Base-by-base conservation (phyloP, 2,329 filamentous ascomycete genomes). In the Thyridium curvatum region DNA sequence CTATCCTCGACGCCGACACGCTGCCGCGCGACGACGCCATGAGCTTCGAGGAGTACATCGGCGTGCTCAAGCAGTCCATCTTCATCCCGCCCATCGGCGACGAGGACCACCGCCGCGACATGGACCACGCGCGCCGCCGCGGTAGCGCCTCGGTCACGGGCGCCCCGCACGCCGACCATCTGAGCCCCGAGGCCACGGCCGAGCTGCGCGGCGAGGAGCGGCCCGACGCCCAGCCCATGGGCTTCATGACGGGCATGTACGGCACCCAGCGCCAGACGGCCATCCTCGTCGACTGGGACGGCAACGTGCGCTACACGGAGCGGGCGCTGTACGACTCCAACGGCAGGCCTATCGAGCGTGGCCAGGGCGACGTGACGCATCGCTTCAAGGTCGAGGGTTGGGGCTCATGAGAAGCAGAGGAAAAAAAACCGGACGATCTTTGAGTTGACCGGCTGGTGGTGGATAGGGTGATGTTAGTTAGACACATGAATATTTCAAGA, bases 221-320 rank as follows among this genome's bases (percentile, higher is more conserved):
- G 18, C 65, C 54, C 46, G 40, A 66, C 58, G 41, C 47, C 30
- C 45, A 50, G 16, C 41, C 45, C 15, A 47, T 49, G 32, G 66
- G 65, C 2, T 79, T 77, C 46, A 71, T 74, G 52, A 74, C 68
- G 5, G 79, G 79, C 2, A 61, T 79, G 46, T 83, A 83, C 48
- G 79, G 79, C 4, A 83, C 79, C 5, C 79, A 83, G 58, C 61
- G 79, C 30, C 79, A 83, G 60, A 82, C 78, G 0, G 61, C 82
- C 12, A 57, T 83, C 12, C 58, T 82, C 33, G 72, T 82, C 7
- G 77, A 80, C 48, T 79, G 74, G 72, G 66, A 80, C 3, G 79
- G 79, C 3, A 76, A 76, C 29, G 74, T 79, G 14, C 73, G 69
- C 0, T 79, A 74, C 49, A 65, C 66, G 21, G 79, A 83, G 59